Percentiles rank a stretch among this genome's conserved stretches.
These are phyloP conservation scores for Candida namnaoensis DNA, from an alignment of 805 yeast species.

Conservation along the genomic window DNA sequence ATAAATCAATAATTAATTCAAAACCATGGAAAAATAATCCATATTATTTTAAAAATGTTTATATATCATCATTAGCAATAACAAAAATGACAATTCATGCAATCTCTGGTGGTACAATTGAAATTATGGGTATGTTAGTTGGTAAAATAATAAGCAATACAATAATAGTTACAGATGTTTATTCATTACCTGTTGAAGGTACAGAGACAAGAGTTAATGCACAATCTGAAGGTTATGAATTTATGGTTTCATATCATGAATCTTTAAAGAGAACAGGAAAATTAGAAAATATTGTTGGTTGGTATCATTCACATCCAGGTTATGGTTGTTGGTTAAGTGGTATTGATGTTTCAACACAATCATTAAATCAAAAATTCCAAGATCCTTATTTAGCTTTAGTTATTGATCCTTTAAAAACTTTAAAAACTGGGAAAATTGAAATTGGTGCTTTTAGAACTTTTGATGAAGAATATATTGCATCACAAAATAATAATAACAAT, in stretches of 20 bases:
- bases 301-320: conserved; percentile 99
- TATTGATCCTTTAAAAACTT: conserved; percentile 71
- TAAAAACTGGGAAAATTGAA: conserved; percentile 55
- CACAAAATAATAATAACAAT: conserved; percentile 4
- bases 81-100: conserved; percentile 77
- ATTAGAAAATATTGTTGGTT: conserved; percentile 79
- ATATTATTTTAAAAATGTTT: conserved; percentile 50
- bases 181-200: conserved; percentile 88
- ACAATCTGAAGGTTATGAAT: conserved; percentile 87
- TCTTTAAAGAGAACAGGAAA: conserved; percentile 39
- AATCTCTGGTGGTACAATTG: conserved; percentile 75
- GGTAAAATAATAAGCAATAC: conserved; percentile 55
- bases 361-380: conserved; percentile 76
- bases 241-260: conserved; percentile 79
- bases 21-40: conserved; percentile 54
- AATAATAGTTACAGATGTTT: conserved; percentile 71
- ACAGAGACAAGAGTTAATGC: conserved; percentile 96
- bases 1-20: conserved; percentile 5
- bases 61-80: conserved; percentile 64
- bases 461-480: conserved; percentile 21
- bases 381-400: conserved; percentile 90
- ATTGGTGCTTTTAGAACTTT: conserved; percentile 86
- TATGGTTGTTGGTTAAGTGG: conserved; percentile 96
- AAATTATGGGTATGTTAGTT: conserved; percentile 91
- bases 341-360: conserved; percentile 86